phyloP scores from a whole-genome alignment of 352 stramenopile species.

The Aphanomyces invadans region DNA sequence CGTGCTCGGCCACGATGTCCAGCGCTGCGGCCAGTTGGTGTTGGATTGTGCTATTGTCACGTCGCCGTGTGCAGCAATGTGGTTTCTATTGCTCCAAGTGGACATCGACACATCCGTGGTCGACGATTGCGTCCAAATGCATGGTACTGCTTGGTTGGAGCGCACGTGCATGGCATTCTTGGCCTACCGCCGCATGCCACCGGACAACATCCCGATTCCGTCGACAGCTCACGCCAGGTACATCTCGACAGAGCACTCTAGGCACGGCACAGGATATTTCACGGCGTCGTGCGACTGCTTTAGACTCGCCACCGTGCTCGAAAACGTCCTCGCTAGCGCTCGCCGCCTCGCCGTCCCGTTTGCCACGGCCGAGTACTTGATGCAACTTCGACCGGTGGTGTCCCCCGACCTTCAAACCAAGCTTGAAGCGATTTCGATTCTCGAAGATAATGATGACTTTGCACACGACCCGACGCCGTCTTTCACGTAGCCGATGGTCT shows the following conservation, averaged over 20 bases:
- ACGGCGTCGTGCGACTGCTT: no score
- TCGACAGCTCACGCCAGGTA: not conserved
- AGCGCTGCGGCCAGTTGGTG: not conserved
- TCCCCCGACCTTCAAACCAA: not conserved
- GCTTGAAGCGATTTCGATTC: not conserved
- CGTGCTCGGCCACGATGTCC: not conserved
- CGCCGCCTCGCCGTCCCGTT: not conserved
- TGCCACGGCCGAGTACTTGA: not conserved
- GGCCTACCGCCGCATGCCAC: not conserved
- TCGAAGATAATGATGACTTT: not conserved
- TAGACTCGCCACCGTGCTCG: not conserved
- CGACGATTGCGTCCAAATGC: not conserved
- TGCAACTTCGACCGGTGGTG: constrained; percentile 2
- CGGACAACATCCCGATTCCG: not conserved
- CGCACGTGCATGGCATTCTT: not conserved
- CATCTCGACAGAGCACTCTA: no score
- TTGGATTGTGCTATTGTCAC: no score
- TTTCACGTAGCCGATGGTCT: no score
- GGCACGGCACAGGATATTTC: no score
- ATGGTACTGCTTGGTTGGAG: not conserved
- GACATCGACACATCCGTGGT: not conserved
- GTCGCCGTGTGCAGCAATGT: not conserved
- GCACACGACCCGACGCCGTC: not conserved
- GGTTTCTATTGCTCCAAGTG: not conserved
- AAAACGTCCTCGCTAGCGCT: not conserved